A percentile compares a stretch with the other conserved stretches of the same genome.
These are phyloP conservation scores for Clarireedia homoeocarpa DNA, from an alignment of 2,329 filamentous ascomycete species.

Conservation along the genomic window DNA sequence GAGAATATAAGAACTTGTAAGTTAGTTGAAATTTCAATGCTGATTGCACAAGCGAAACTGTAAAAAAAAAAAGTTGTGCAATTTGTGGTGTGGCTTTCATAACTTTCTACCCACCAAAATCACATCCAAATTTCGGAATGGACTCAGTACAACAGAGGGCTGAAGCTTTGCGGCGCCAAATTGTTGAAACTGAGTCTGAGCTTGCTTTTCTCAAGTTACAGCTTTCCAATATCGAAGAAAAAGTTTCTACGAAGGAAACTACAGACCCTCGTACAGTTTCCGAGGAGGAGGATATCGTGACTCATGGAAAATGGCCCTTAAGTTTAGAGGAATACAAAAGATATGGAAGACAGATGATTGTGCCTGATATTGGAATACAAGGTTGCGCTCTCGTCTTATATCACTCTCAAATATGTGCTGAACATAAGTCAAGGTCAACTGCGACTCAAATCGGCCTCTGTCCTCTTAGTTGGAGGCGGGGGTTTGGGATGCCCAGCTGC, in stretches of 20 bases:
- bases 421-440: slow-evolving; percentile 56
- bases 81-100: not conserved
- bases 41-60: not conserved
- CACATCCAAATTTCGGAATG: slow-evolving; percentile 28
- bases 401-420: not conserved
- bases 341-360: slow-evolving; percentile 86
- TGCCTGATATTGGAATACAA: slow-evolving; percentile 70
- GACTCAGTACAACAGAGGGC: slow-evolving; percentile 27
- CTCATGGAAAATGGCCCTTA: slow-evolving; percentile 55
- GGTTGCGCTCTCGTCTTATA: slow-evolving; percentile 37
- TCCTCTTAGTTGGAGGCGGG: slow-evolving; percentile 80
- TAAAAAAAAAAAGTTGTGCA: not conserved
- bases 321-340: slow-evolving; percentile 67
- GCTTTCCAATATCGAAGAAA: slow-evolving; percentile 31
- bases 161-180: slow-evolving; percentile 39
- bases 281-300: slow-evolving; percentile 12
- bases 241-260: not conserved
- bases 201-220: slow-evolving; percentile 38
- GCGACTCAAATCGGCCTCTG: slow-evolving; percentile 57
- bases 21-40: not conserved
- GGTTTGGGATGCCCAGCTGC: slow-evolving; percentile 89
- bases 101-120: not conserved
- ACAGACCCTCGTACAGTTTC: not conserved
- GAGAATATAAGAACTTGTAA: not conserved
- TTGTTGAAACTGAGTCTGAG: slow-evolving; percentile 40